phyloP scores from a whole-genome alignment of 2,329 filamentous ascomycete species.

The Colletotrichum incanum region DNA sequence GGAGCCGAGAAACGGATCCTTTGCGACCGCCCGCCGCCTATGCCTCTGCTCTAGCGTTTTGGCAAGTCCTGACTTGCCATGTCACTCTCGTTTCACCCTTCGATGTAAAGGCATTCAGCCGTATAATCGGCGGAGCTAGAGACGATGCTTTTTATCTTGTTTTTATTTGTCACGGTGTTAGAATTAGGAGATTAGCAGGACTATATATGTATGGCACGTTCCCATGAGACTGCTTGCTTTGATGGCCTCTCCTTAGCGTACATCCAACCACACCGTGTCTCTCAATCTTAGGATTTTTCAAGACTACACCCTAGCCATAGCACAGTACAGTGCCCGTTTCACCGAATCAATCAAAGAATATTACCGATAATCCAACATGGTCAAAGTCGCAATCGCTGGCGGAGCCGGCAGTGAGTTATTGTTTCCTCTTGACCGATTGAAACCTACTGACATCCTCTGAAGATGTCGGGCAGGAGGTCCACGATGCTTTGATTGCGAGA shows the following conservation, averaged over 20 bases:
- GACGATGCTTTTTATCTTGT: no score
- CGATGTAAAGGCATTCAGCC: neutral
- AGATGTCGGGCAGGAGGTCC: conserved; percentile 69
- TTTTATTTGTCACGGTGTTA: neutral
- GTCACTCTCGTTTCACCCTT: neutral
- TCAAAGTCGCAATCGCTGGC: conserved; percentile 47
- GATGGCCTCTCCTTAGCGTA: neutral
- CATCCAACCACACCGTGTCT: neutral
- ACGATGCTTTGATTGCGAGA: conserved; percentile 64
- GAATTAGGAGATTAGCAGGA: neutral
- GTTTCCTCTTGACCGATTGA: fast-evolving
- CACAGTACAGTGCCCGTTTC: no score
- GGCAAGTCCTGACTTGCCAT: neutral
- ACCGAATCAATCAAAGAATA: neutral
- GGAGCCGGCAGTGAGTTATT: conserved; percentile 41
- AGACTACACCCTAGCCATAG: no score
- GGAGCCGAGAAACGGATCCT: neutral
- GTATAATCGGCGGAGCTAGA: neutral
- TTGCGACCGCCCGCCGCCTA: neutral
- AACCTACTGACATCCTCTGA: neutral
- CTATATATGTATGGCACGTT: neutral
- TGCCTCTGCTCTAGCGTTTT: no score
- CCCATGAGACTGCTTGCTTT: neutral
- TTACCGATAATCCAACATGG: conserved; percentile 39
- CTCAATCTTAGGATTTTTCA: neutral